Conservation (phyloP, 805 yeast genomes). For the Barnettozyma californica region DNA sequence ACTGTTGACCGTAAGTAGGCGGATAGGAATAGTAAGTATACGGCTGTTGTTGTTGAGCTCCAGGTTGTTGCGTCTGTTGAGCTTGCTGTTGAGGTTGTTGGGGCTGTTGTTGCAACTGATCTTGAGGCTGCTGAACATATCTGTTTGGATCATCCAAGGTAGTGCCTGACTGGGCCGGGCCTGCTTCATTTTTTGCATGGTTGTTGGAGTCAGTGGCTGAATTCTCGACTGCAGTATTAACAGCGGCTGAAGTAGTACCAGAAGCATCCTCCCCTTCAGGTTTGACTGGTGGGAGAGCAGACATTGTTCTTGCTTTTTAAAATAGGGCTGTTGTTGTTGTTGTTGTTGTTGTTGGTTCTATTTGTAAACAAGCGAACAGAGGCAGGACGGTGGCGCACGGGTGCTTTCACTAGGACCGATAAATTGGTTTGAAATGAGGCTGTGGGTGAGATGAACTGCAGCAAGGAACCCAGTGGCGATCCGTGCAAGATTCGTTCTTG, state of each 20-base stretch:
- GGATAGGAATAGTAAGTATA: constrained; percentile 13
- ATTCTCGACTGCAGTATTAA: not conserved
- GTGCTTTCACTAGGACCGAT: not conserved
- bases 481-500: not conserved
- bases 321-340: not conserved
- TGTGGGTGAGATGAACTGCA: not conserved
- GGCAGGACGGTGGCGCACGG: not conserved
- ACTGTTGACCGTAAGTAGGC: constrained; percentile 14
- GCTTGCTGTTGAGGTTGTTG: constrained; percentile 1
- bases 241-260: not conserved
- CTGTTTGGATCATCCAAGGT: constrained; percentile 11
- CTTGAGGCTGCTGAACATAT: constrained; percentile 12
- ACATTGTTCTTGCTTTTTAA: not conserved
- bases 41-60: constrained; percentile 9
- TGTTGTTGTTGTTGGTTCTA: not conserved
- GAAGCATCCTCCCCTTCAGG: not conserved
- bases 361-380: not conserved
- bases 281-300: constrained; percentile 2
- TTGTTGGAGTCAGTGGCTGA: not conserved
- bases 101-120: constrained; percentile 7
- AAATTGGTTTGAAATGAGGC: not conserved
- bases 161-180: constrained; percentile 1
- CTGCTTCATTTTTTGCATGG: constrained; percentile 1
- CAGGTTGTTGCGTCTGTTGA: constrained; percentile 6
- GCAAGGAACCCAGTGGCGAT: not conserved